phyloP scores from a whole-genome alignment of 495 filamentous ascomycete genomes.

The Evansstolkia leycettana region DNA sequence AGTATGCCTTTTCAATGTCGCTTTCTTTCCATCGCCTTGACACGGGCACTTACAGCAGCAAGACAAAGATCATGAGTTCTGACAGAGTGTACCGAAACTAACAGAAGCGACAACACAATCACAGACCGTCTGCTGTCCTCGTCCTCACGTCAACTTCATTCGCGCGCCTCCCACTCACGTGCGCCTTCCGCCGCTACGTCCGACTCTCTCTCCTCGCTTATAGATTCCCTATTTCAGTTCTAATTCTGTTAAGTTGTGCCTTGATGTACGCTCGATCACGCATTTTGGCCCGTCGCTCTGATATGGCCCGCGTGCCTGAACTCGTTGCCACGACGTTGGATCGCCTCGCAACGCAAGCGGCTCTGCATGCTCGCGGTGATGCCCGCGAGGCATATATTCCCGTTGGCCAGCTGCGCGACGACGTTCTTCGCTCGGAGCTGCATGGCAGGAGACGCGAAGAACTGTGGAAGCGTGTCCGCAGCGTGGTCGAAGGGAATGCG shows the following conservation, averaged over 20 bases:
- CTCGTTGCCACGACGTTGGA: slow-evolving; percentile 75
- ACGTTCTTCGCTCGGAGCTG: slow-evolving; percentile 76
- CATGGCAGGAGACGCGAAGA: slow-evolving; percentile 56
- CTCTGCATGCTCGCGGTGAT: slow-evolving; percentile 54
- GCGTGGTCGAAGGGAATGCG: slow-evolving; percentile 81
- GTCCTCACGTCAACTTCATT: slow-evolving; percentile 63
- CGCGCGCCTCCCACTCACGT: slow-evolving; percentile 76
- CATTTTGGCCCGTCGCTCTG: slow-evolving; percentile 43
- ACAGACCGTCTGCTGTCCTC: slow-evolving; percentile 50
- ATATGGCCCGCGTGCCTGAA: slow-evolving; percentile 58
- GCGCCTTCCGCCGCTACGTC: slow-evolving; percentile 79
- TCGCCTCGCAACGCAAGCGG: slow-evolving; percentile 68
- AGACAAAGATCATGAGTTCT: slow-evolving; percentile 30
- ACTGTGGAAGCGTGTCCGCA: slow-evolving; percentile 70
- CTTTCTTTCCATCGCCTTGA: slow-evolving; percentile 12
- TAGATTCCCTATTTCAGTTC: slow-evolving; percentile 80
- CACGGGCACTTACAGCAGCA: slow-evolving; percentile 9
- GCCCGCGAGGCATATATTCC: slow-evolving; percentile 64
- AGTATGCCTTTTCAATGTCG: slow-evolving; percentile 30
- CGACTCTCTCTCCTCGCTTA: slow-evolving; percentile 85
- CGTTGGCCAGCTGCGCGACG: slow-evolving; percentile 81
- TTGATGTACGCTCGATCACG: slow-evolving; percentile 45
- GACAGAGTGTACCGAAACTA: slow-evolving; percentile 48
- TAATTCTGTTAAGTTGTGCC: slow-evolving; percentile 39
- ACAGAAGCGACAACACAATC: slow-evolving; percentile 57